These are phyloP conservation scores for Nemophila menziesii DNA, from an alignment of 257 asterid species.

Conservation along the genomic window DNA sequence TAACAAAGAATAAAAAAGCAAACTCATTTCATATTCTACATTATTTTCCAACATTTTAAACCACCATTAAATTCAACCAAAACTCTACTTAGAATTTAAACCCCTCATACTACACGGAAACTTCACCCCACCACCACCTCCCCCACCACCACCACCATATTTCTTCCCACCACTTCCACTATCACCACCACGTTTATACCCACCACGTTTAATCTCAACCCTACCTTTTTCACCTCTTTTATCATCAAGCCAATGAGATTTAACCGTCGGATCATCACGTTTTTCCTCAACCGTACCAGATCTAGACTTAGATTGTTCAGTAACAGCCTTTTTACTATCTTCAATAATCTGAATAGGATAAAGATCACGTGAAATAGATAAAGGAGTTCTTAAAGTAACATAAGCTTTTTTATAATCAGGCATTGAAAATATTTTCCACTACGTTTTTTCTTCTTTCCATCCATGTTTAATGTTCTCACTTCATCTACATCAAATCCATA, in stretches of 20 bases:
- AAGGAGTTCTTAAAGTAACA: slow-evolving; percentile 57
- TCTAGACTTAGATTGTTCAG: slow-evolving; percentile 36
- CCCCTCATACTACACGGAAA: too few species aligned
- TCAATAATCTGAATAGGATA: slow-evolving; percentile 59
- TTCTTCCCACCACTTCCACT: slow-evolving; percentile 8
- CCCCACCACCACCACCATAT: too few species aligned
- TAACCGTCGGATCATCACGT: slow-evolving; percentile 42
- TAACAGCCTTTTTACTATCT: slow-evolving; percentile 43
- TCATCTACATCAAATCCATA: slow-evolving; percentile 90
- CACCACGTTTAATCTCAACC: slow-evolving; percentile 16
- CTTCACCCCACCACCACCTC: too few species aligned
- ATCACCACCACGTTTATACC: slow-evolving; percentile 8
- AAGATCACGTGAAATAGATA: slow-evolving; percentile 57
- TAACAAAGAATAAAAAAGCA: too few species aligned
- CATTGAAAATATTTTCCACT: slow-evolving; percentile 67
- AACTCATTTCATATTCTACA: too few species aligned
- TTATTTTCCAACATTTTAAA: too few species aligned
- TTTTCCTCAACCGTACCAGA: slow-evolving; percentile 66
- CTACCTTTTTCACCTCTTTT: slow-evolving; percentile 20
- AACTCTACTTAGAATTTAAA: too few species aligned
- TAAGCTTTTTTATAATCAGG: slow-evolving; percentile 91
- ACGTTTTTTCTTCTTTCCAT: slow-evolving; percentile 82
- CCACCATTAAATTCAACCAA: too few species aligned
- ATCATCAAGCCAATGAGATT: slow-evolving; percentile 84
- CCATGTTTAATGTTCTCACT: slow-evolving; percentile 85